A percentile compares a stretch with the other conserved stretches of the same genome.
Evolutionary conservation across 176 grass and related monocot species (phyloP).

Genomic region (Triticum urartu): DNA sequence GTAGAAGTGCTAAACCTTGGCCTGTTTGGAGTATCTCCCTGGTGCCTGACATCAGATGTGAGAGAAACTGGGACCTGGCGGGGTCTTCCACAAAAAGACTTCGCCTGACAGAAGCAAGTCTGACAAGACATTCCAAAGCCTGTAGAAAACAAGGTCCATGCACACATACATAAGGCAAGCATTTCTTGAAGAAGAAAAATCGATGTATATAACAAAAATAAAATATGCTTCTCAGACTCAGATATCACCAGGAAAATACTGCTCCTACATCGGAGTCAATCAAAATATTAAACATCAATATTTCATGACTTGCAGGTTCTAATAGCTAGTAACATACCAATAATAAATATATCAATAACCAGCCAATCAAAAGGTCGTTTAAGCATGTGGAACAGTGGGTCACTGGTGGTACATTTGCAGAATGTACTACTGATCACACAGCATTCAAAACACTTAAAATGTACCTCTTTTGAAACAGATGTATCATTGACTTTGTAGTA

Average conservation of each 20-base stretch:
- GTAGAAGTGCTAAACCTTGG: constrained; percentile 59
- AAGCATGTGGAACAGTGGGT: constrained; percentile 1
- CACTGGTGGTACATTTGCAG: neutral
- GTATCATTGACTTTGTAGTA: constrained; percentile 87
- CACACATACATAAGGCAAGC: constrained; percentile 20
- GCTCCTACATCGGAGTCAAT: constrained; percentile 6
- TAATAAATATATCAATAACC: neutral
- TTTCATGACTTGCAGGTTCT: neutral
- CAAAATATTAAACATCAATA: neutral
- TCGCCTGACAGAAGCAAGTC: constrained; percentile 92
- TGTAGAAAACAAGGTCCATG: constrained; percentile 30
- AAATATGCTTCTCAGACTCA: neutral
- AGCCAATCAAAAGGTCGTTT: neutral
- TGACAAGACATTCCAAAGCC: constrained; percentile 97
- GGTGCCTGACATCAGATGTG: constrained; percentile 92
- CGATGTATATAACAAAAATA: neutral
- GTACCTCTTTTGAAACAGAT: constrained; percentile 92
- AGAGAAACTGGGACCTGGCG: constrained; percentile 75
- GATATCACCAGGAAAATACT: neutral
- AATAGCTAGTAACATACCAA: constrained; percentile 17
- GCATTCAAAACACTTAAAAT: constrained; percentile 20
- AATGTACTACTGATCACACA: neutral
- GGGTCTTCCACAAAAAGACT: constrained; percentile 92
- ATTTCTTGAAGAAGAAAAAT: neutral
- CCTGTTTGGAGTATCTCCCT: constrained; percentile 98